phyloP scores from a whole-genome alignment of 2,329 filamentous ascomycete species.

The Achaetomium macrosporum region DNA sequence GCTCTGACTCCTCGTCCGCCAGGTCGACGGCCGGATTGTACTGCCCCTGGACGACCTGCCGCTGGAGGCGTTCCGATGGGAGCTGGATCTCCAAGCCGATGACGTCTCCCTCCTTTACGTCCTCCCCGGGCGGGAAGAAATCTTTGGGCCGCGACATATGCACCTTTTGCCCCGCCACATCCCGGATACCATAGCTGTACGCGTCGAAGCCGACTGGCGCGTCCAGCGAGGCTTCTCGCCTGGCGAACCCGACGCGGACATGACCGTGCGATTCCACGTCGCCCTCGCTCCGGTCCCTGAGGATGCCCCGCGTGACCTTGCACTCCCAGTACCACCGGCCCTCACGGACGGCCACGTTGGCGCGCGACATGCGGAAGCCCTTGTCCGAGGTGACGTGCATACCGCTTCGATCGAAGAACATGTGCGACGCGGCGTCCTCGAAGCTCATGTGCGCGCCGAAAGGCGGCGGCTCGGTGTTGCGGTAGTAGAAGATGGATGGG shows the following conservation, averaged over 20 bases:
- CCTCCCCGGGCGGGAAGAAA: slow-evolving; percentile 73
- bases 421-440: slow-evolving; percentile 81
- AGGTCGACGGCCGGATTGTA: slow-evolving; percentile 82
- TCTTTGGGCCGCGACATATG: slow-evolving; percentile 91
- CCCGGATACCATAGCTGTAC: slow-evolving; percentile 90
- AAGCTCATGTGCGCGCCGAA: slow-evolving; percentile 83
- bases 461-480: slow-evolving; percentile 79
- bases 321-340: slow-evolving; percentile 94
- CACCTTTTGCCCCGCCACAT: slow-evolving; percentile 84
- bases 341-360: slow-evolving; percentile 84
- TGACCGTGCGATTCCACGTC: slow-evolving; percentile 50
- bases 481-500: slow-evolving; percentile 80
- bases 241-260: slow-evolving; percentile 81
- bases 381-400: slow-evolving; percentile 82
- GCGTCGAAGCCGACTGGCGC: slow-evolving; percentile 81
- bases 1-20: slow-evolving; percentile 49
- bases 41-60: slow-evolving; percentile 78
- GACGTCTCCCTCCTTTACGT: slow-evolving; percentile 84
- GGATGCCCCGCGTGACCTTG: slow-evolving; percentile 74
- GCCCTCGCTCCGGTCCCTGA: slow-evolving; percentile 38
- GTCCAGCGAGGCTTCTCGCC: slow-evolving; percentile 74
- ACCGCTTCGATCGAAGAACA: slow-evolving; percentile 73
- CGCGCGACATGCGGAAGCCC: slow-evolving; percentile 84
- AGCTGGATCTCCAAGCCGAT: slow-evolving; percentile 90
- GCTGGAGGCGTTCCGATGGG: slow-evolving; percentile 76